Evolutionary conservation across 441 rosid species (phyloP).

Genomic region (Breynia disticha): DNA sequence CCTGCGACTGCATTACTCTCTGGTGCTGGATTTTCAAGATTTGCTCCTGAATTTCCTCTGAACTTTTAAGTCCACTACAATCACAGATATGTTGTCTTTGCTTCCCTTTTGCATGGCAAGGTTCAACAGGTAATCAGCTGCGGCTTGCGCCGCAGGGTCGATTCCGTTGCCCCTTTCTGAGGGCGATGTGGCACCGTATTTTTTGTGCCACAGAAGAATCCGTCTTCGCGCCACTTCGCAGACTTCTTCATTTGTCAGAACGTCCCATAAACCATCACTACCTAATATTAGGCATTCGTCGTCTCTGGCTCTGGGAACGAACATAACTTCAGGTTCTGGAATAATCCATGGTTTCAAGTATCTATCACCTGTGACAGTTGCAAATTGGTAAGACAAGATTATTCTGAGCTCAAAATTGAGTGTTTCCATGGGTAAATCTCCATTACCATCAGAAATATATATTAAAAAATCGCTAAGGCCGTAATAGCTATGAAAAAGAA

Average conservation of each 20-base stretch:
- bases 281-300: conserved; percentile 76
- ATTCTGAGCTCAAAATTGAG: neutral
- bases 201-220: conserved; percentile 69
- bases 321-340: conserved; percentile 73
- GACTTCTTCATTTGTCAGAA: conserved; percentile 71
- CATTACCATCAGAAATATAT: neutral
- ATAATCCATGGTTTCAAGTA: conserved; percentile 79
- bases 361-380: conserved; percentile 47
- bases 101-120: conserved; percentile 75
- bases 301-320: conserved; percentile 68
- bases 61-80: conserved; percentile 76
- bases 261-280: conserved; percentile 85
- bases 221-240: conserved; percentile 64
- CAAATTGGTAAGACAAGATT: neutral
- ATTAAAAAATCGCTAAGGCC: neutral
- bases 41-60: conserved; percentile 70
- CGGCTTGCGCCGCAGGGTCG: conserved; percentile 69
- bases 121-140: conserved; percentile 62
- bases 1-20: neutral
- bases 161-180: conserved; percentile 47
- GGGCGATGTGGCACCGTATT: conserved; percentile 39
- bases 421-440: neutral
- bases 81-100: conserved; percentile 66
- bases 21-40: conserved; percentile 26
- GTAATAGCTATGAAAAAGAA: neutral